Base-by-base conservation (phyloP, 2,329 filamentous ascomycete species). In the Tolypocladium ophioglossoides region DNA sequence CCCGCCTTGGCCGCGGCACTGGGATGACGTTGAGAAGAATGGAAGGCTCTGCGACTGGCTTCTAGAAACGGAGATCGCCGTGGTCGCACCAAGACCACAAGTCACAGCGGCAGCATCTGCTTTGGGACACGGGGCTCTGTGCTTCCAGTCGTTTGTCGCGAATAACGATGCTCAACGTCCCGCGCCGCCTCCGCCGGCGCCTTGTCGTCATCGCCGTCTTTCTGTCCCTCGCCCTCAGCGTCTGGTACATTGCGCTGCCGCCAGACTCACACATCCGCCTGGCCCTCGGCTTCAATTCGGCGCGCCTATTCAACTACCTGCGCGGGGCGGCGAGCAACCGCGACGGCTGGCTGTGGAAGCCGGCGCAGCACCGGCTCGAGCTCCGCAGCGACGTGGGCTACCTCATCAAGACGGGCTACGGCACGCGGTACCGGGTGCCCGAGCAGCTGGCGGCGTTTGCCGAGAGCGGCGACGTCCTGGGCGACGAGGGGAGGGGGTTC, bases 321-420 rank as follows among this genome's bases (percentile, higher is more conserved):
- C 64, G 63, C 32, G 60, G 59, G 27, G 58, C 64, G 9, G 54
- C 61, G 38, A 59, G 62, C 16, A 60, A 66, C 34, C 63, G 64
- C 61, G 74, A 77, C 54, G 69, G 70, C 34, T 76, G 74, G 70
- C 64, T 78, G 20, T 68, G 66, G 58, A 58, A 64, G 59, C 58
- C 66, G 51, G 68, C 69, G n/a, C 58, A 57, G n/a, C 72, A 73
- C 53, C 70, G 73, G 4, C 64, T 80, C 54, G 70, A 78, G 54
- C 64, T 75, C 38, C 64, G 66, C 52, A 66, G 67, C 39, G 78
- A 81, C 53, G 71, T 80, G 9, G 76, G 73, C 35, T 70, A 78
- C 57, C 71, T 82, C 51, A 66, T 82, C 58, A 82, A 82, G 66
- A 80, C 78, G 5, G 78, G 78, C 34, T 81, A 78, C 61, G 78